Conservation (phyloP, 2,329 filamentous ascomycete species). For the Colletotrichum ledebouriae region DNA sequence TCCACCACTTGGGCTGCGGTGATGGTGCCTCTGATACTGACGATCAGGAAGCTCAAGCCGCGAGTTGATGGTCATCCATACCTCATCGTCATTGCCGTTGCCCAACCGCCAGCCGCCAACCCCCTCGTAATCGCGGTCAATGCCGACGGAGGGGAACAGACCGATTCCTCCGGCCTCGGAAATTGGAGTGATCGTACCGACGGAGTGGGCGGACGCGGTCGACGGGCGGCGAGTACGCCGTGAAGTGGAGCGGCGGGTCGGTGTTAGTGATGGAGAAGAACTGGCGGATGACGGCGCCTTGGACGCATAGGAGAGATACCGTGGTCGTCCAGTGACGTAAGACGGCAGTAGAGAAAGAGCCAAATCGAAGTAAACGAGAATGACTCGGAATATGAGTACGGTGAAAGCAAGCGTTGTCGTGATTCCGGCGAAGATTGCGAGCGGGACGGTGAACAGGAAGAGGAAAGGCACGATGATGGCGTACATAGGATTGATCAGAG, state of each 20-base stretch:
- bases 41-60: slow-evolving; percentile 64
- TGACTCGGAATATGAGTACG: slow-evolving; percentile 71
- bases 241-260: slow-evolving; percentile 35
- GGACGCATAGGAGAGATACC: slow-evolving; percentile 48
- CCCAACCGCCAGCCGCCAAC: slow-evolving; percentile 69
- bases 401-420: slow-evolving; percentile 74
- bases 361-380: slow-evolving; percentile 74
- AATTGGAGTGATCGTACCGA: slow-evolving; percentile 41
- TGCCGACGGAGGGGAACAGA: slow-evolving; percentile 62
- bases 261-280: slow-evolving; percentile 42
- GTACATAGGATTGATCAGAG: slow-evolving; percentile 67
- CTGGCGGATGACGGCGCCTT: slow-evolving; percentile 43
- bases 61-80: slow-evolving; percentile 67
- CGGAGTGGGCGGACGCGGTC: slow-evolving; percentile 28
- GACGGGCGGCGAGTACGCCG: slow-evolving; percentile 33
- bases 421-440: slow-evolving; percentile 72
- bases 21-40: slow-evolving; percentile 56
- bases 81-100: slow-evolving; percentile 56
- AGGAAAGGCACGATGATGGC: slow-evolving; percentile 72
- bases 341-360: slow-evolving; percentile 69
- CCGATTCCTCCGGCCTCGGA: slow-evolving; percentile 53
- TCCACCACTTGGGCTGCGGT: slow-evolving; percentile 57
- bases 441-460: slow-evolving; percentile 72
- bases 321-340: slow-evolving; percentile 61
- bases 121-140: slow-evolving; percentile 70